These are phyloP conservation scores for Tanozyma kutaoensis DNA, from an alignment of 805 yeast genomes.

Conservation along the genomic window DNA sequence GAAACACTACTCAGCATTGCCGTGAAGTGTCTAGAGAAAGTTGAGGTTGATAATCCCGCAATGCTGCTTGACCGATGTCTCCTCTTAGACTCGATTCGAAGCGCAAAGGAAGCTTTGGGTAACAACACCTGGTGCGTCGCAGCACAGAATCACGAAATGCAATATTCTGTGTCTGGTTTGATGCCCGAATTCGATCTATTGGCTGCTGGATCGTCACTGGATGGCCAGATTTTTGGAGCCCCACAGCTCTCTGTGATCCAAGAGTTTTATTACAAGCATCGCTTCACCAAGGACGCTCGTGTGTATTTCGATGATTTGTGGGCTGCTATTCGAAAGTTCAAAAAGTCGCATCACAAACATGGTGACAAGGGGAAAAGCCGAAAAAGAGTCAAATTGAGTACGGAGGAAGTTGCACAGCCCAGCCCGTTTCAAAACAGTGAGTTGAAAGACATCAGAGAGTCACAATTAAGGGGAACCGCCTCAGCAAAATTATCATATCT, in stretches of 20 bases:
- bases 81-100: slow-evolving; percentile 28
- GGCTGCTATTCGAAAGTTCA: slow-evolving; percentile 25
- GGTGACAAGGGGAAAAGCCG: slow-evolving; percentile 1
- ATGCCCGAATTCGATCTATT: no score
- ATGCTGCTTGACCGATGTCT: slow-evolving; percentile 26
- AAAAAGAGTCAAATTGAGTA: slow-evolving; percentile 1
- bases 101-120: slow-evolving; percentile 34
- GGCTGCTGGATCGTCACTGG: no score
- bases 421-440: no score
- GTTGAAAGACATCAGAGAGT: no score
- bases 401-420: no score
- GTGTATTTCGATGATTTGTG: slow-evolving; percentile 45
- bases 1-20: slow-evolving; percentile 38
- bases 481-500: slow-evolving; percentile 54
- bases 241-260: slow-evolving; percentile 43
- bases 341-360: slow-evolving; percentile 11
- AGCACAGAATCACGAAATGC: slow-evolving; percentile 54
- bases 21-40: slow-evolving; percentile 27
- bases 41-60: slow-evolving; percentile 10
- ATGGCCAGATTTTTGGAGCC: slow-evolving; percentile 36
- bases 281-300: slow-evolving; percentile 22
- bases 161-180: slow-evolving; percentile 35
- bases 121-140: slow-evolving; percentile 46
- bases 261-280: slow-evolving; percentile 37
- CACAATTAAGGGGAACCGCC: slow-evolving; percentile 40